Base-by-base conservation (phyloP, 179 eudicot genomes). In the Actinidia arguta region DNA sequence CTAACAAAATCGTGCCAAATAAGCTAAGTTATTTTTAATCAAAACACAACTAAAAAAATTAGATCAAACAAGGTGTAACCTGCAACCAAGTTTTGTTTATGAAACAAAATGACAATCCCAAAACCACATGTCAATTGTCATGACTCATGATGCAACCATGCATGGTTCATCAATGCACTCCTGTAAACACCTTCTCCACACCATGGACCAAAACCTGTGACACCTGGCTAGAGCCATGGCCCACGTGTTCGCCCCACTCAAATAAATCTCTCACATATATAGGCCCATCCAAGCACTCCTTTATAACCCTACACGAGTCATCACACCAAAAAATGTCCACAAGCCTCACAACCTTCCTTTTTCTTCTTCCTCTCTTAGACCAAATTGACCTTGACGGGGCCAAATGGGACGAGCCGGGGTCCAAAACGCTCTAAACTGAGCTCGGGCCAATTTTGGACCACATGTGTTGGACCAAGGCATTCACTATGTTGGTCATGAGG, bases 351-450 rank as follows among this genome's bases (percentile, higher is more conserved):
- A 70, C 85, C 72, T 31, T 84, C 46, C 78, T 86, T 78, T 27
- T 25, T 11, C 42, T 56, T n/a, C 70, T 83, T 52, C 85, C 24
- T 55, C 78, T 83, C n/a, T 12, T 83, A 78, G 79, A 83, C 24
- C 82, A 81, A 42, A 82, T 83, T 71, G 87, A 74, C 73, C 80
- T 76, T 64, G 86, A 80, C 46, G 27, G 80, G 72, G 79, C 78
- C 81, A 82, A 79, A 52, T 75, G 80, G 94, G 91, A 10, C 85
- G 85, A 52, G 74, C 70, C 55, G 86, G 82, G 88, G 61, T 90
- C 69, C 27, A 77, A 4, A 80, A 81, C 56, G 86, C 89, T 1
- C 59, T 71, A 54, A 63, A 75, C 27, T 87, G 91, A 91, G 88
- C 91, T 86, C 83, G 75, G 55, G 56, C 80, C 6, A 58, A 70